Percentiles rank a stretch among this genome's conserved stretches.
Conservation (phyloP, 2,329 filamentous ascomycete genomes). For the Ascosphaera apis region DNA sequence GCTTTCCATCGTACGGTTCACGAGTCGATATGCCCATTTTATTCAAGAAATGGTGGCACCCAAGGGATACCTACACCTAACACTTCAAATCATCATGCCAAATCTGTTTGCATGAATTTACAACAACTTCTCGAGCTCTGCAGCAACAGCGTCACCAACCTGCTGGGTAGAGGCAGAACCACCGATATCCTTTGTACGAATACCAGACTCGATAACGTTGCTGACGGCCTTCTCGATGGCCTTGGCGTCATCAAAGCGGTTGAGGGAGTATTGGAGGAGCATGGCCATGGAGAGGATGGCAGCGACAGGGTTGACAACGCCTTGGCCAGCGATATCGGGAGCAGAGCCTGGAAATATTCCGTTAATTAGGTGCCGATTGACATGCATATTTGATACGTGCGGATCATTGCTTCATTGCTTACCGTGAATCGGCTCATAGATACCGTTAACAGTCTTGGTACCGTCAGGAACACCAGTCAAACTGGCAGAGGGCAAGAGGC, state of each 20-base stretch:
- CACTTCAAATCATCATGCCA: too few relatives aligned
- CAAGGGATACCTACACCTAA: too few relatives aligned
- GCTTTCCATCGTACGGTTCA: too few relatives aligned
- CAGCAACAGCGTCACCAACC: conserved; percentile 62
- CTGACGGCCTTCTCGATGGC: conserved; percentile 64
- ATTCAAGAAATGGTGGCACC: too few relatives aligned
- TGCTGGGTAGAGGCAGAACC: conserved; percentile 50
- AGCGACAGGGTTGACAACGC: conserved; percentile 78
- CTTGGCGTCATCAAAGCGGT: conserved; percentile 51
- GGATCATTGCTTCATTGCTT: conserved; percentile 14
- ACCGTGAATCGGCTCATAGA: conserved; percentile 97
- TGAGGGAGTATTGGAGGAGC: conserved; percentile 87
- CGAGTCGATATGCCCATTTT: too few relatives aligned
- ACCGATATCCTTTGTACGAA: conserved; percentile 67
- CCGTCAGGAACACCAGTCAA: conserved; percentile 60
- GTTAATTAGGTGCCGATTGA: background rate
- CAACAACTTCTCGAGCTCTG: conserved; percentile 42
- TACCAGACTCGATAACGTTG: conserved; percentile 53
- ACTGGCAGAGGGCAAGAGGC: conserved; percentile 69
- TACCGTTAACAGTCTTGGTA: conserved; percentile 52
- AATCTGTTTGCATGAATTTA: too few relatives aligned
- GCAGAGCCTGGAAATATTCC: conserved; percentile 40
- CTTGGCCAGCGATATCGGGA: conserved; percentile 79
- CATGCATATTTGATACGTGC: background rate
- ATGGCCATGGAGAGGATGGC: conserved; percentile 83